Evolutionary conservation across 768 basidiomycete genomes (phyloP), one percentile per base, ranked within the genome.

Genomic region (Kwoniella bestiolae): DNA sequence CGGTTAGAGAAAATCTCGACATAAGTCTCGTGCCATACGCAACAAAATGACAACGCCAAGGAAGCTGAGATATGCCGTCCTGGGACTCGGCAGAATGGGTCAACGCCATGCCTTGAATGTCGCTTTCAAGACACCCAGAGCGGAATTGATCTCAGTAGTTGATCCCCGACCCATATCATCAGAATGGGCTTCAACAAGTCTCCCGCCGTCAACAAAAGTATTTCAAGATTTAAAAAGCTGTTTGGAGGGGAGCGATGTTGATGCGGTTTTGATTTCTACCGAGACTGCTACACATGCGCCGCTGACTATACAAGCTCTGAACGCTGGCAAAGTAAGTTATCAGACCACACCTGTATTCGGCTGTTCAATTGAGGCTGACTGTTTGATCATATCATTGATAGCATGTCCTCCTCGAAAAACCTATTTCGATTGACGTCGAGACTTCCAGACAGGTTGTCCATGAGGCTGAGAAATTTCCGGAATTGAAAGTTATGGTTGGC

Each of bases 371-470:
- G n/a, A 21, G 4, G 8, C 25, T n/a, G 8, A 44, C 56, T 58
- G 56, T 44, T 7, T 29, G n/a, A 11, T 21, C 34, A 6, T 35
- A 6, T 35, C 12, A 12, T 35, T 5, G 34, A 35, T 32, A 68
- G 68, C 65, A 72, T 56, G 63, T 69, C 35, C 59, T 72, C 14
- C 41, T 66, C 3, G 71, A 72, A 52, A 72, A 72, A 56, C 71
- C 71, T 9, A 69, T 72, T 41, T 66, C 68, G 8, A 58, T 67
- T n/a, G 66, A 71, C 47, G 32, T 71, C 9, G 58, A 69, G 35
- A 41, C 29, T 5, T 23, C 71, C 7, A 29, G 53, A 12, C 60
- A 60, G 8, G 65, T 72, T 3, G 61, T 72, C 6, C 64, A 51
- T 9, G 65, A 57, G 9, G 63, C 63, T 4, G 41, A 63, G 45